phyloP scores from a whole-genome alignment of 257 asterid species.

The Galeopsis tetrahit region DNA sequence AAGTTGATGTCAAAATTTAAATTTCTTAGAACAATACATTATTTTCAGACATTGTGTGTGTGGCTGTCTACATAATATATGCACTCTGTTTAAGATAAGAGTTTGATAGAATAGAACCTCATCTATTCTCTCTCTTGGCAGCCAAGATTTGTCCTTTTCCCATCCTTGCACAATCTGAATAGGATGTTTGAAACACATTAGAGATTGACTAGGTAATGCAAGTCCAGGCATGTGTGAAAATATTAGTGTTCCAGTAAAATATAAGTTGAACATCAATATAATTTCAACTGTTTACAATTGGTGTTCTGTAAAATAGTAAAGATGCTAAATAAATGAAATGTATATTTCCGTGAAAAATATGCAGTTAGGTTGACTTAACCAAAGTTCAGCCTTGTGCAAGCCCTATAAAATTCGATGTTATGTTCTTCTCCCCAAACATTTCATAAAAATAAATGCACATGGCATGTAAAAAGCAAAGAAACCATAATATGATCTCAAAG shows the following conservation, averaged over 20 bases:
- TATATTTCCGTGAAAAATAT: background rate
- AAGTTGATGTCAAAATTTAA: conserved; percentile 11
- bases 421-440: conserved; percentile 1
- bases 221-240: conserved; percentile 17
- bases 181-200: conserved; percentile 28
- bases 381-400: conserved; percentile 16
- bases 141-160: conserved; percentile 90
- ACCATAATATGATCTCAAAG: background rate
- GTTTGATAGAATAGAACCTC: conserved; percentile 56
- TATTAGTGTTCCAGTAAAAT: conserved; percentile 13
- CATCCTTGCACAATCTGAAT: conserved; percentile 75
- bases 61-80: conserved; percentile 12
- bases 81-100: conserved; percentile 21
- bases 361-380: conserved; percentile 21
- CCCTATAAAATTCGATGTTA: background rate
- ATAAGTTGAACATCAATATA: conserved; percentile 5
- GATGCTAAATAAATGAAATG: background rate
- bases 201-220: conserved; percentile 25
- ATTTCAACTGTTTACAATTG: background rate
- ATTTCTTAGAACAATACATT: background rate
- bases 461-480: conserved; percentile 7
- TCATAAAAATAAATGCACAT: conserved; percentile 1
- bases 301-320: background rate
- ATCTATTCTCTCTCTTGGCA: conserved; percentile 79
- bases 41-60: background rate